Percentiles rank a stretch among this genome's conserved stretches.
Conservation (phyloP, 2,329 filamentous ascomycete species). For the Aspergillus japonicus region DNA sequence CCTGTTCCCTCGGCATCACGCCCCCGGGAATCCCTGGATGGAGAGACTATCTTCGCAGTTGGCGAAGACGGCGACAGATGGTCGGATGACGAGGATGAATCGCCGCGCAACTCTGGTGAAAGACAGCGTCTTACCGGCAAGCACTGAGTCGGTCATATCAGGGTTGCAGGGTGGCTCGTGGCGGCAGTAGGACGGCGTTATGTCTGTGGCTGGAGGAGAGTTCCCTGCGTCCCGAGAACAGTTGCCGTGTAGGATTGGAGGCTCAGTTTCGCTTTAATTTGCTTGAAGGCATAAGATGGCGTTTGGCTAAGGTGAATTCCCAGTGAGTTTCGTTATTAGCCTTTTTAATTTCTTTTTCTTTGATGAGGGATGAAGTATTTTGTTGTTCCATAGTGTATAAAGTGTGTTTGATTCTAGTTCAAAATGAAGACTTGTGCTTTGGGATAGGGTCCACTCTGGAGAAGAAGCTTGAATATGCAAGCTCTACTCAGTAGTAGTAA, state of each 20-base stretch:
- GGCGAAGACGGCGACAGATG: conserved; percentile 83
- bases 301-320: conserved; percentile 18
- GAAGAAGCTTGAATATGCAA: background rate
- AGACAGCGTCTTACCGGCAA: conserved; percentile 52
- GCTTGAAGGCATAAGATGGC: conserved; percentile 24
- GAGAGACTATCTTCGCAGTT: conserved; percentile 94
- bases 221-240: background rate
- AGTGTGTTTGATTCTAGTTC: background rate
- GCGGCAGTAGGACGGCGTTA: background rate
- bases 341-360: conserved; percentile 4
- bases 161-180: background rate
- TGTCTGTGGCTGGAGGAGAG: background rate
- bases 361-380: conserved; percentile 12
- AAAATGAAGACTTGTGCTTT: conserved; percentile 3
- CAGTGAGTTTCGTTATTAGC: conserved; percentile 1
- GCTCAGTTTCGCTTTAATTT: conserved; percentile 13
- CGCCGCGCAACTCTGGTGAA: conserved; percentile 50
- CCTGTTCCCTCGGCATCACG: conserved; percentile 52
- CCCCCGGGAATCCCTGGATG: conserved; percentile 67
- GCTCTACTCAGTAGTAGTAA: no score
- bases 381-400: conserved; percentile 8
- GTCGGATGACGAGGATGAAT: conserved; percentile 66
- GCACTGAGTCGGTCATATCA: conserved; percentile 14
- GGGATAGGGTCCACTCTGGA: no score
- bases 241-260: conserved; percentile 11